A percentile compares a stretch with the other conserved stretches of the same genome.
Conservation (phyloP, 1,139 yeast genomes). For the Protomyces inouyei region DNA sequence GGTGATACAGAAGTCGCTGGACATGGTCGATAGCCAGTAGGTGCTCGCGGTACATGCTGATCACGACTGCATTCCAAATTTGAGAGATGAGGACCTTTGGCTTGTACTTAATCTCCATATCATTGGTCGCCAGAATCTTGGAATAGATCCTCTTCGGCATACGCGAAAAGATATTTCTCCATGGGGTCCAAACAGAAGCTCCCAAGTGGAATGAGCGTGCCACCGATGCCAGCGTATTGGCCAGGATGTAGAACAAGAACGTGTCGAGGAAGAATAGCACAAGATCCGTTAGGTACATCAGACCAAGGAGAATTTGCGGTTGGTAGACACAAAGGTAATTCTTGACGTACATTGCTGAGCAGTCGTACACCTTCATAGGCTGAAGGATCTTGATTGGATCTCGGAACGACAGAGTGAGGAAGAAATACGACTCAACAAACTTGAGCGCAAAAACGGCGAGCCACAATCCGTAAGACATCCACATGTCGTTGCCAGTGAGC, state of each 20-base stretch:
- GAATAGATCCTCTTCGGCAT: slow-evolving; percentile 98
- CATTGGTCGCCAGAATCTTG: slow-evolving; percentile 93
- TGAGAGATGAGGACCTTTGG: slow-evolving; percentile 97
- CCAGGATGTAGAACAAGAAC: slow-evolving; percentile 95
- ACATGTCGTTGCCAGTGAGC: slow-evolving; percentile 84
- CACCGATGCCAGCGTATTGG: slow-evolving; percentile 90
- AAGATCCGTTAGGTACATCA: slow-evolving; percentile 88
- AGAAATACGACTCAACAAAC: slow-evolving; percentile 83
- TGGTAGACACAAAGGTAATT: slow-evolving; percentile 71
- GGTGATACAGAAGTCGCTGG: slow-evolving; percentile 87
- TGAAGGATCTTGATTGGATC: slow-evolving; percentile 84
- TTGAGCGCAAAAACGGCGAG: slow-evolving; percentile 81
- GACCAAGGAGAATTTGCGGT: slow-evolving; percentile 78
- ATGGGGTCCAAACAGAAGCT: slow-evolving; percentile 95
- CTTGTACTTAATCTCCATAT: slow-evolving; percentile 97
- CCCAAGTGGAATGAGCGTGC: slow-evolving; percentile 98
- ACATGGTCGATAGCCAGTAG: slow-evolving; percentile 96
- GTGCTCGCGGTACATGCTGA: slow-evolving; percentile 98
- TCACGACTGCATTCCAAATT: slow-evolving; percentile 97
- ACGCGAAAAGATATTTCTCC: slow-evolving; percentile 98
- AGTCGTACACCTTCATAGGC: slow-evolving; percentile 57
- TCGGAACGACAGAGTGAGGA: slow-evolving; percentile 81
- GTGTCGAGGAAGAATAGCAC: slow-evolving; percentile 96
- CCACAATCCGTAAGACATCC: slow-evolving; percentile 95
- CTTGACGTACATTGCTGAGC: slow-evolving; percentile 92